Evolutionary conservation across 2,329 filamentous ascomycete genomes (phyloP), one percentile per base, ranked within the genome.

Genomic region (Cryphonectria japonica): DNA sequence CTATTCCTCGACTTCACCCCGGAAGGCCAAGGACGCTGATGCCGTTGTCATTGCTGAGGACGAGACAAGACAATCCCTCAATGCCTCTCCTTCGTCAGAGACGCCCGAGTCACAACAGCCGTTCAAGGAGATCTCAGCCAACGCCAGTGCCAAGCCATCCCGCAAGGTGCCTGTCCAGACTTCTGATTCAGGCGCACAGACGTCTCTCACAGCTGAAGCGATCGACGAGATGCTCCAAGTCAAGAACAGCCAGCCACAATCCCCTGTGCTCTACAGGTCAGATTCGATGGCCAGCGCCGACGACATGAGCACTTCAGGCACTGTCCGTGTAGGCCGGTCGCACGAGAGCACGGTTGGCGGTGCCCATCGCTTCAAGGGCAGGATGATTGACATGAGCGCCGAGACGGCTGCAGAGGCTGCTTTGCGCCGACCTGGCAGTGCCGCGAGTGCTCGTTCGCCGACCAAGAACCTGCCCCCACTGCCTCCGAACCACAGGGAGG

Each of bases 401-500:
- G 82, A 85, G 52, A 75, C 77, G 43, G 75, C 79, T 1, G 78
- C 82, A 14, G 84, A 85, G 22, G 74, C 77, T 13, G 75, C 79
- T 39, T 39, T 79, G 13, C 84, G 81, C 72, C 87, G 94, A 74
- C 93, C 94, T 50, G 87, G 87, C 54, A 98, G 94, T 79, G 87
- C 93, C 59, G 84, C 88, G 52, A 97, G 94, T 80, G 86, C 87
- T 62, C 88, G 80, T 41, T 78, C 76, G 50, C 81, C 82, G 14
- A 72, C 80, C 2, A 79, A 81, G 50, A 79, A 82, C 41, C 78
- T 82, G 83, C 94, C 94, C 52, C 94, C 94, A 43, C 85, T 98
- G 71, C 95, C 95, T 57, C 76, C 85, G 16, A 95, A 98, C 79
- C 94, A 97, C 79, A 93, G 89, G 75, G 89, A 96, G 81, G 91